Evolutionary conservation across 805 yeast species (phyloP).

Genomic region (Wickerhamiella vanderwaltii): DNA sequence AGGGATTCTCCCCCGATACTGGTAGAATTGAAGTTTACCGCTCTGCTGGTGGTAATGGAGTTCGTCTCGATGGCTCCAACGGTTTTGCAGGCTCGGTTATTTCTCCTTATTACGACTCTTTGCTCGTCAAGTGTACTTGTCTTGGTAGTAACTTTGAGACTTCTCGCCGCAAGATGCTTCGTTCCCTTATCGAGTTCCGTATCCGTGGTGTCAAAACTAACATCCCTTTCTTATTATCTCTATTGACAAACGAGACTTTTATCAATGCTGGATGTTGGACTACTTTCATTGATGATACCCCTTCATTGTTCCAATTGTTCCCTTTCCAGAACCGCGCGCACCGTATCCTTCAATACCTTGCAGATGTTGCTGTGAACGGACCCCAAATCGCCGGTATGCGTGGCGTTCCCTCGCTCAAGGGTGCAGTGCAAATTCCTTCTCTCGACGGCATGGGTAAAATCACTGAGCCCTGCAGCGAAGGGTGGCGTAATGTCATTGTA

Average conservation of each 20-base stretch:
- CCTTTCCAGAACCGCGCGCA: constrained; percentile 94
- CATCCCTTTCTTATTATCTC: constrained; percentile 87
- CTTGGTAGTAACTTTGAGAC: constrained; percentile 96
- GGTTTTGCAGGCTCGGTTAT: constrained; percentile 95
- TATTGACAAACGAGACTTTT: constrained; percentile 81
- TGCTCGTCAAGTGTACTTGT: constrained; percentile 95
- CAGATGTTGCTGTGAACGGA: constrained; percentile 91
- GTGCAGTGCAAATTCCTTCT: constrained; percentile 65
- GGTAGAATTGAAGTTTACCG: constrained; percentile 97
- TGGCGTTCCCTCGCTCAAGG: constrained; percentile 72
- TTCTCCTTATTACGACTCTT: constrained; percentile 94
- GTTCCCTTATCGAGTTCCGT: constrained; percentile 94
- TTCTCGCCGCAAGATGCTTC: constrained; percentile 92
- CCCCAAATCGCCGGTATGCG: constrained; percentile 91
- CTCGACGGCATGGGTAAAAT: constrained; percentile 59
- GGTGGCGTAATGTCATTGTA: constrained; percentile 85
- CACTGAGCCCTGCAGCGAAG: constrained; percentile 46
- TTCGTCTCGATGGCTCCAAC: constrained; percentile 96
- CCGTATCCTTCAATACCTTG: constrained; percentile 79
- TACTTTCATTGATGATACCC: constrained; percentile 96
- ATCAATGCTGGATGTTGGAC: constrained; percentile 90
- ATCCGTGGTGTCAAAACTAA: constrained; percentile 98
- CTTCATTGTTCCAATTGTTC: constrained; percentile 87
- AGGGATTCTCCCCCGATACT: constrained; percentile 96
- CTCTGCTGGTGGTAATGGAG: constrained; percentile 99